phyloP scores from a whole-genome alignment of 441 rosid species.

The Populus hybrid region DNA sequence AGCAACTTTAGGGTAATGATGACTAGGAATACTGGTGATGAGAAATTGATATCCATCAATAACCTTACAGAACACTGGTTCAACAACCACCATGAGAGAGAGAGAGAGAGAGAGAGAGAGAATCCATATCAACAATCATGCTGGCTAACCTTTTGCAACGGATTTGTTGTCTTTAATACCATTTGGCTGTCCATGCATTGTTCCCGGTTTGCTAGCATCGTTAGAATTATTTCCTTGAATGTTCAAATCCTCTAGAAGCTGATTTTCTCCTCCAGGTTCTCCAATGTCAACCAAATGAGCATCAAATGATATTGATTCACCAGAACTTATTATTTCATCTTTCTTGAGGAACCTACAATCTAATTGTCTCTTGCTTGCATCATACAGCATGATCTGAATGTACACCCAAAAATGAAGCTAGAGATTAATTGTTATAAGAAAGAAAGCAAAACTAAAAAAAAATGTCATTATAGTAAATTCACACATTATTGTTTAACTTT shows the following conservation, averaged over 20 bases:
- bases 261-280: slow-evolving; percentile 35
- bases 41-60: neutral
- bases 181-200: slow-evolving; percentile 19
- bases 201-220: slow-evolving; percentile 16
- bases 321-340: slow-evolving; percentile 40
- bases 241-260: slow-evolving; percentile 20
- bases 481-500: neutral
- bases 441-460: neutral
- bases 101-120: no score
- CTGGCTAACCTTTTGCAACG: slow-evolving; percentile 35
- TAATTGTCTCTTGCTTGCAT: slow-evolving; percentile 43
- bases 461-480: neutral
- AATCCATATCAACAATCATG: neutral
- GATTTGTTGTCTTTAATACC: slow-evolving; percentile 25
- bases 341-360: slow-evolving; percentile 48
- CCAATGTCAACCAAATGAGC: slow-evolving; percentile 54
- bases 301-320: slow-evolving; percentile 41
- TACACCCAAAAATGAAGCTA: slow-evolving; percentile 8
- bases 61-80: no score
- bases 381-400: slow-evolving; percentile 46
- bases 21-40: neutral
- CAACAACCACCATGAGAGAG: neutral
- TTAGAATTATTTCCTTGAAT: slow-evolving; percentile 15
- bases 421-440: neutral
- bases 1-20: neutral